Percentiles rank a stretch among this genome's conserved stretches.
These are phyloP conservation scores for Tausonia pullulans DNA, from an alignment of 1,284 basidiomycete genomes.

Conservation along the genomic window DNA sequence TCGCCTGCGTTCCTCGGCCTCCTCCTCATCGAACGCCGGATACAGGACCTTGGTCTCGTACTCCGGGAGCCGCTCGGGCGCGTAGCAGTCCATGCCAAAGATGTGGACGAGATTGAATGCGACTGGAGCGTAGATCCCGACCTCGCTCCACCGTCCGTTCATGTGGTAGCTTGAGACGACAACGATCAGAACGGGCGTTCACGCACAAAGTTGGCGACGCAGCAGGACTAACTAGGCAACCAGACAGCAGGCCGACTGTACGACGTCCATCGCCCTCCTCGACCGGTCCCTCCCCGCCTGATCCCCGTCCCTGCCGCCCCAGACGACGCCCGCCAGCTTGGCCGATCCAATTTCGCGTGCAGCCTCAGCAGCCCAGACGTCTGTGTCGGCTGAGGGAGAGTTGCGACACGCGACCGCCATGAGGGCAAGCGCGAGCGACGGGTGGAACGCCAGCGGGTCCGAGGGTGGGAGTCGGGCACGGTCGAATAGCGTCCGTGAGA, in stretches of 20 bases:
- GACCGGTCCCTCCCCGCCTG: neutral
- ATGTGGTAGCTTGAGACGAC: neutral
- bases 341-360: constrained; percentile 3
- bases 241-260: neutral
- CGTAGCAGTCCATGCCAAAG: constrained; percentile 6
- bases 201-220: neutral
- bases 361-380: constrained; percentile 1
- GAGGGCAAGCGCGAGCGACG: constrained; percentile 2
- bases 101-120: constrained; percentile 3
- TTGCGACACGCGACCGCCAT: neutral
- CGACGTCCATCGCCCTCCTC: constrained; percentile 8
- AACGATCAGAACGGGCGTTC: neutral
- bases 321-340: neutral
- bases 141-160: constrained; percentile 4
- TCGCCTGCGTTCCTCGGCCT: constrained; percentile 7
- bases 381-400: neutral
- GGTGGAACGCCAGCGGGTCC: neutral
- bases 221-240: neutral
- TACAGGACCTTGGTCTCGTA: constrained; percentile 4
- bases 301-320: neutral
- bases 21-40: constrained; percentile 1
- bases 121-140: constrained; percentile 7
- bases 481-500: neutral
- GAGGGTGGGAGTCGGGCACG: neutral
- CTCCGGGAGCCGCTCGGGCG: neutral